Evolutionary conservation across 306 rosid species (phyloP).

Genomic region (Prunus davidiana): DNA sequence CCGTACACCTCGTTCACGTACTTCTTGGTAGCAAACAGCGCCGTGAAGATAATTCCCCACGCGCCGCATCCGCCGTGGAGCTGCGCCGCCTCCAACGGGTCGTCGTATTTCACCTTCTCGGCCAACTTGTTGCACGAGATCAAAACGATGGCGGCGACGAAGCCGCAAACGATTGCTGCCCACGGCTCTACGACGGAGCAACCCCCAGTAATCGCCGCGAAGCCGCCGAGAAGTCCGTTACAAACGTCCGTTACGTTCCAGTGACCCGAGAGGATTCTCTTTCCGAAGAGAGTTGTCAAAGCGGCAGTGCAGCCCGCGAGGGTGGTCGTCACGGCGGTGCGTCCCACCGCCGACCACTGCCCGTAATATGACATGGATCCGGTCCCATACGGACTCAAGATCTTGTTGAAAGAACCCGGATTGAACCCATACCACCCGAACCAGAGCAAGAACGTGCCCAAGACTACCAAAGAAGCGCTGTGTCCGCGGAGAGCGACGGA

Average conservation of each 20-base stretch:
- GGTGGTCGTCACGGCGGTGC: slow-evolving; percentile 90
- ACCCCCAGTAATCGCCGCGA: slow-evolving; percentile 82
- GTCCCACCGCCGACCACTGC: slow-evolving; percentile 87
- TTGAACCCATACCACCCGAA: slow-evolving; percentile 98
- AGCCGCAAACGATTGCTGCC: slow-evolving; percentile 88
- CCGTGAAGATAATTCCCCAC: slow-evolving; percentile 89
- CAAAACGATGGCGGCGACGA: slow-evolving; percentile 55
- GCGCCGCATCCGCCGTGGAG: slow-evolving; percentile 97
- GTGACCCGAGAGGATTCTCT: slow-evolving; percentile 74
- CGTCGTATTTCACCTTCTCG: slow-evolving; percentile 56
- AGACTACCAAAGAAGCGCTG: slow-evolving; percentile 67
- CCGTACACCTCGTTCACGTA: slow-evolving; percentile 67
- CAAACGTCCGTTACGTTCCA: slow-evolving; percentile 95
- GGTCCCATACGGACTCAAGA: slow-evolving; percentile 26
- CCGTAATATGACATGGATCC: slow-evolving; percentile 51
- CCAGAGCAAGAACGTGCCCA: slow-evolving; percentile 87
- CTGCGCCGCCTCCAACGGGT: slow-evolving; percentile 88
- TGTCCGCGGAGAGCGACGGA: slow-evolving; percentile 58
- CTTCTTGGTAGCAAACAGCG: slow-evolving; percentile 61
- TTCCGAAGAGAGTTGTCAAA: slow-evolving; percentile 76
- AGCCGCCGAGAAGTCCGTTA: slow-evolving; percentile 81
- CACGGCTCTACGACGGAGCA: slow-evolving; percentile 94
- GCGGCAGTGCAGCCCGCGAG: slow-evolving; percentile 83
- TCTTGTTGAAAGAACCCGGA: slow-evolving; percentile 81
- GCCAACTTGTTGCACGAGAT: slow-evolving; percentile 67